These are phyloP conservation scores for Maudiozyma pseudohumilis DNA, from an alignment of 805 yeast genomes.

Conservation along the genomic window DNA sequence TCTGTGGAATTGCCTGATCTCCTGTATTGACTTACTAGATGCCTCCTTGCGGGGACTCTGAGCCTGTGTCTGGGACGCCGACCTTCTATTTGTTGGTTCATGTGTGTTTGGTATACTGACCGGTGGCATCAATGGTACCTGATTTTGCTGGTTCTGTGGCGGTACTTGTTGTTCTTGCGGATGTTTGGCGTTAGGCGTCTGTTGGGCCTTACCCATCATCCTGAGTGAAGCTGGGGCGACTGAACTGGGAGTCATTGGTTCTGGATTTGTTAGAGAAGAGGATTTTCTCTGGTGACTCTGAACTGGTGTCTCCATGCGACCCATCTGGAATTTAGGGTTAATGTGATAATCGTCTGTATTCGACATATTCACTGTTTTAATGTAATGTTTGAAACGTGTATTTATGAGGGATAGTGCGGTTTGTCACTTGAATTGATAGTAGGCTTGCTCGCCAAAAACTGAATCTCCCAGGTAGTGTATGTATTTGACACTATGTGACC, in stretches of 20 bases:
- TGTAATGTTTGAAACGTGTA: too few species aligned
- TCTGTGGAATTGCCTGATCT: constrained; percentile 50
- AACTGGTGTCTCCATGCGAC: constrained; percentile 11
- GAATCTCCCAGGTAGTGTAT: too few species aligned
- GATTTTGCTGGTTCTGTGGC: constrained; percentile 5
- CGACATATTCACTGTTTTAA: constrained; percentile 5
- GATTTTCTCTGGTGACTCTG: constrained; percentile 2
- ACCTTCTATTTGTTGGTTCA: constrained; percentile 1
- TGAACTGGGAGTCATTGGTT: constrained; percentile 7
- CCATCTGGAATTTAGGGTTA: constrained; percentile 25
- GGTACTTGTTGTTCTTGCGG: constrained; percentile 2
- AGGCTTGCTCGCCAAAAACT: too few species aligned
- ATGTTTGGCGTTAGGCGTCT: background rate
- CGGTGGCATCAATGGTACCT: constrained; percentile 17
- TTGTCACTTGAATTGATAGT: background rate
- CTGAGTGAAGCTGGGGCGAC: constrained; percentile 29
- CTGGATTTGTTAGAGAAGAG: background rate
- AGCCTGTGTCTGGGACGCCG: constrained; percentile 3
- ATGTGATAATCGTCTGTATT: constrained; percentile 19
- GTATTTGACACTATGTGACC: too few species aligned
- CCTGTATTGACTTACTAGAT: background rate
- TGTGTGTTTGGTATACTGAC: constrained; percentile 11
- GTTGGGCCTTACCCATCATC: constrained; percentile 23
- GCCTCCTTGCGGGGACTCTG: background rate
- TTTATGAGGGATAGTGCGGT: background rate